These are phyloP conservation scores for Fusarium sp. DNA, from an alignment of 2,329 filamentous ascomycete species.

Conservation along the genomic window DNA sequence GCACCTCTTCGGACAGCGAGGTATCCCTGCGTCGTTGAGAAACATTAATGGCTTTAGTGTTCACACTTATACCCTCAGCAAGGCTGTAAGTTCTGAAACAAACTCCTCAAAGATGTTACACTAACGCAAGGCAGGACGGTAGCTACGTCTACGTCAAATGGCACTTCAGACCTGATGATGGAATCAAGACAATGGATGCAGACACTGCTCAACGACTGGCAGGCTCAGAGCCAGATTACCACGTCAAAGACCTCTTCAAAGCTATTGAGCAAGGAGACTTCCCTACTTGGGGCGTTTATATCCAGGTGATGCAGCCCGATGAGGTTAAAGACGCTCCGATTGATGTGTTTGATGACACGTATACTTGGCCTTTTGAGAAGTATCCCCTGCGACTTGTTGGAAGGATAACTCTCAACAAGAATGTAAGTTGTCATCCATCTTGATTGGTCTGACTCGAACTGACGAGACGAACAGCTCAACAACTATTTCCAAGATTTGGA, in stretches of 20 bases:
- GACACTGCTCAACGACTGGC: constrained; percentile 53
- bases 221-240: constrained; percentile 65
- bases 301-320: constrained; percentile 72
- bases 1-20: constrained; percentile 63
- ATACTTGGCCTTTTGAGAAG: constrained; percentile 74
- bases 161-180: constrained; percentile 62
- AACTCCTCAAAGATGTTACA: no score
- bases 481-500: constrained; percentile 80
- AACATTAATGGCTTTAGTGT: constrained; percentile 61
- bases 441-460: accelerated
- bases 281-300: constrained; percentile 73
- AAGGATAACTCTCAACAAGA: constrained; percentile 73
- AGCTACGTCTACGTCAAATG: constrained; percentile 63
- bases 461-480: constrained; percentile 42
- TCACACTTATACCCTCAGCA: constrained; percentile 63
- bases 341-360: constrained; percentile 77
- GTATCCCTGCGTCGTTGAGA: constrained; percentile 60
- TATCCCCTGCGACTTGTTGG: constrained; percentile 73
- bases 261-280: constrained; percentile 71
- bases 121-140: constrained; percentile 51
- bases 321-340: constrained; percentile 71
- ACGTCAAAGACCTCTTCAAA: constrained; percentile 51
- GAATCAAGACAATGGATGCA: constrained; percentile 58
- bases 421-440: constrained; percentile 51
- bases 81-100: no score